These are phyloP conservation scores for Yamadazyma ubonensis DNA, from an alignment of 805 yeast genomes.

Conservation along the genomic window DNA sequence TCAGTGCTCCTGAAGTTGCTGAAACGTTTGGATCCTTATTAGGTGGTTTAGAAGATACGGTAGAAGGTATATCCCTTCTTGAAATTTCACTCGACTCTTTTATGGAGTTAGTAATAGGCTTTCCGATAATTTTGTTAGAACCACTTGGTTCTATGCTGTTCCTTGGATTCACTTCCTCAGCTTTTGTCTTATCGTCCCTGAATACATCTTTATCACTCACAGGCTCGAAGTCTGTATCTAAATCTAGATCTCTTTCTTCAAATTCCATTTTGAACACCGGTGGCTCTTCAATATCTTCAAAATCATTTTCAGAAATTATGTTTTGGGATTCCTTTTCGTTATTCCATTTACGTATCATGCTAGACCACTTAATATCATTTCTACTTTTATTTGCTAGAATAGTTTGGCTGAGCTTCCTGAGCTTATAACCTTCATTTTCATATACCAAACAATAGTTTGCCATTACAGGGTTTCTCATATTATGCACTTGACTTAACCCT, in stretches of 20 bases:
- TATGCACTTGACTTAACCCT: conserved; percentile 34
- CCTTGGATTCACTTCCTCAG: neutral
- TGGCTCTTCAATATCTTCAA: conserved; percentile 30
- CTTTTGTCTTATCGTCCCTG: neutral
- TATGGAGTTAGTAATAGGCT: too few species aligned
- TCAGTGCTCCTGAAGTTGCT: too few species aligned
- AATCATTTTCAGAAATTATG: conserved; percentile 36
- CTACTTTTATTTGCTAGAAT: conserved; percentile 39
- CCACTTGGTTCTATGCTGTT: neutral
- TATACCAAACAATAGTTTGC: conserved; percentile 33
- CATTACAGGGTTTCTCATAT: conserved; percentile 12
- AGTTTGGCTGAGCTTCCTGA: conserved; percentile 30
- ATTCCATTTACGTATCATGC: conserved; percentile 10
- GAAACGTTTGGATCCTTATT: too few species aligned
- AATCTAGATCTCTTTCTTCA: conserved; percentile 13
- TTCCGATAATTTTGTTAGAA: too few species aligned
- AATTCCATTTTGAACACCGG: conserved; percentile 15
- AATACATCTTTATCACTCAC: neutral
- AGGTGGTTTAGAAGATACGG: too few species aligned
- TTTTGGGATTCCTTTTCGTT: conserved; percentile 8
- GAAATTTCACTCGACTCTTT: too few species aligned
- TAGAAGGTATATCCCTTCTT: too few species aligned
- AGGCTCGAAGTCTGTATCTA: neutral
- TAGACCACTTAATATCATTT: conserved; percentile 26
- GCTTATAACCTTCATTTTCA: conserved; percentile 18